These are phyloP conservation scores for Monilinia laxa DNA, from an alignment of 2,329 filamentous ascomycete genomes.

Conservation along the genomic window DNA sequence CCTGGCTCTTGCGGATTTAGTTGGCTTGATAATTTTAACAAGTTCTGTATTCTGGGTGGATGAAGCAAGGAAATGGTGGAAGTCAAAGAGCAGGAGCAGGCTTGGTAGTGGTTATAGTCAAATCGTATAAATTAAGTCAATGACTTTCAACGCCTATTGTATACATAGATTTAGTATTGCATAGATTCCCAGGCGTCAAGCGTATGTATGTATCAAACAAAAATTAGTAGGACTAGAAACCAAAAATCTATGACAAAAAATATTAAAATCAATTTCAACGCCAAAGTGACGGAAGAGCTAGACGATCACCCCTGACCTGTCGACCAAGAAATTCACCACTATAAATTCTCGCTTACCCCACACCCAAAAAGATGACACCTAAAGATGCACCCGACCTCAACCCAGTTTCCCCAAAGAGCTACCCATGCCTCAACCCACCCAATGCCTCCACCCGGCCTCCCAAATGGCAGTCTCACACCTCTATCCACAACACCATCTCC, in stretches of 20 bases:
- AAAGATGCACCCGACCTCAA: conserved; percentile 22
- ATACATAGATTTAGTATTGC: conserved; percentile 25
- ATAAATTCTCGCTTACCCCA: conserved; percentile 33
- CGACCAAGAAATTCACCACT: conserved; percentile 1
- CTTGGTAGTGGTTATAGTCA: conserved; percentile 63
- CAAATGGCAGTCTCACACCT: conserved; percentile 37
- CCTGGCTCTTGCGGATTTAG: conserved; percentile 69
- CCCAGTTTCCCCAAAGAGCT: conserved; percentile 25
- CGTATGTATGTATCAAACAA: conserved; percentile 20
- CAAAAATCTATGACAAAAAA: neutral
- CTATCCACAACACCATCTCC: conserved; percentile 26
- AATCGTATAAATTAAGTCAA: conserved; percentile 50
- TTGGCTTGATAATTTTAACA: conserved; percentile 70
- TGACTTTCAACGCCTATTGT: conserved; percentile 21
- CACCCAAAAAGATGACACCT: conserved; percentile 25
- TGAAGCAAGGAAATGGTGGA: conserved; percentile 80
- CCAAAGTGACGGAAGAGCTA: neutral
- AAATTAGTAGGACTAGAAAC: conserved; percentile 4
- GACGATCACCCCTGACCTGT: neutral
- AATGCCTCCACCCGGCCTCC: conserved; percentile 42
- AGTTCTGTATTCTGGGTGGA: conserved; percentile 96
- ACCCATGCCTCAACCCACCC: conserved; percentile 39
- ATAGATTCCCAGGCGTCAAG: conserved; percentile 18
- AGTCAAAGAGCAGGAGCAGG: conserved; percentile 55
- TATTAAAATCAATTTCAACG: neutral